Conservation (phyloP, 352 stramenopile genomes). For the Phytophthora multivora region DNA sequence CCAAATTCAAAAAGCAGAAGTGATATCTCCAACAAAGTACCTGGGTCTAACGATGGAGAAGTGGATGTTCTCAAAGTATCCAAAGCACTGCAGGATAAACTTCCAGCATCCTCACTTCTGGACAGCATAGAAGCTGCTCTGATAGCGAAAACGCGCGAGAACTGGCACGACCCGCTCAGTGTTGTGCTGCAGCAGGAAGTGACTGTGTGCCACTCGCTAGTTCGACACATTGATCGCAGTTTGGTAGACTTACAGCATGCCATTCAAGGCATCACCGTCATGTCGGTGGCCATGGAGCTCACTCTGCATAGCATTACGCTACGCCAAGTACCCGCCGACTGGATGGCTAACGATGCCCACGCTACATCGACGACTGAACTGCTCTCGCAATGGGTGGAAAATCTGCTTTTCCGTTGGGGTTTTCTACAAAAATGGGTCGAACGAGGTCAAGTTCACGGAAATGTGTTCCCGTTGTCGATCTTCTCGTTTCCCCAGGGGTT, state of each 20-base stretch:
- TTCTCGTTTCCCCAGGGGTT: conserved; percentile 81
- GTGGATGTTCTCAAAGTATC: conserved; percentile 16
- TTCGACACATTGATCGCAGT: conserved; percentile 44
- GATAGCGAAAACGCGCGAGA: background rate
- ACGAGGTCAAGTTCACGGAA: conserved; percentile 23
- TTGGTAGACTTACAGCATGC: conserved; percentile 59
- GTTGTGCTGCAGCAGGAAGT: conserved; percentile 78
- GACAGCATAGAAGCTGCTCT: conserved; percentile 9
- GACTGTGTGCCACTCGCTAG: conserved; percentile 48
- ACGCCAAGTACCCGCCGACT: conserved; percentile 64
- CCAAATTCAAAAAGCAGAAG: conserved; percentile 6
- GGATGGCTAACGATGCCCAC: conserved; percentile 23
- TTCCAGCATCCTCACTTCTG: conserved; percentile 15
- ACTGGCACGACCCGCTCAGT: conserved; percentile 49
- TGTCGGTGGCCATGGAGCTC: conserved; percentile 62
- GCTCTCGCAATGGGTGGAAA: conserved; percentile 58
- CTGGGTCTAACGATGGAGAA: conserved; percentile 7
- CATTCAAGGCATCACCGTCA: conserved; percentile 57
- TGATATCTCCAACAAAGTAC: background rate
- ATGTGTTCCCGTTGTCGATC: conserved; percentile 60
- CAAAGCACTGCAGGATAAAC: conserved; percentile 30
- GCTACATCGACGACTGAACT: conserved; percentile 39
- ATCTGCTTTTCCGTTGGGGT: conserved; percentile 55
- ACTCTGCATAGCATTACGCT: conserved; percentile 53
- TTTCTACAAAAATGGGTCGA: conserved; percentile 66